Conservation (phyloP, 2,329 filamentous ascomycete genomes). For the Penicillium paneum region DNA sequence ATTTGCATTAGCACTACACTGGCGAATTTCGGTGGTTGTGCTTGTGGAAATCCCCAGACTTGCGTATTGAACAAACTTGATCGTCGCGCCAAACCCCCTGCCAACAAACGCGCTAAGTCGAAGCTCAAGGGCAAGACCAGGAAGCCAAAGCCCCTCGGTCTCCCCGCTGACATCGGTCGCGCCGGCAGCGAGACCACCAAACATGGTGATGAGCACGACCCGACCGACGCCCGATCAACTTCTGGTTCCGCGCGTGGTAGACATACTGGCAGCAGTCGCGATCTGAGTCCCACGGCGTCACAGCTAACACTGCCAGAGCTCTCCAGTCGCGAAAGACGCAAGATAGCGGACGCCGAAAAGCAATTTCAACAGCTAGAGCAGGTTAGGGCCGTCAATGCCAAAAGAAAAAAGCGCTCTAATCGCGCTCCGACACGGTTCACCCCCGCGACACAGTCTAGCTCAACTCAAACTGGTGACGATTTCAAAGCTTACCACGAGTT, state of each 20-base stretch:
- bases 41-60: slow-evolving; percentile 39
- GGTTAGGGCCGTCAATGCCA: slow-evolving; percentile 41
- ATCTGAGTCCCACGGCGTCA: slow-evolving; percentile 55
- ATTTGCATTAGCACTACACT: slow-evolving; percentile 48
- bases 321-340: slow-evolving; percentile 61
- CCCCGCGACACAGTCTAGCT: slow-evolving; percentile 36
- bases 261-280: slow-evolving; percentile 58
- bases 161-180: slow-evolving; percentile 53
- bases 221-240: slow-evolving; percentile 55
- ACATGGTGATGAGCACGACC: slow-evolving; percentile 54
- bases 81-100: slow-evolving; percentile 30
- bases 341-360: slow-evolving; percentile 61
- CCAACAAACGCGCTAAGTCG: slow-evolving; percentile 28
- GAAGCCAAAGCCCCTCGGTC: slow-evolving; percentile 39
- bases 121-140: slow-evolving; percentile 45
- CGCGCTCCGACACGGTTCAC: slow-evolving; percentile 54
- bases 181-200: slow-evolving; percentile 58
- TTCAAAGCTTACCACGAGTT: slow-evolving; percentile 32
- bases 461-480: slow-evolving; percentile 34
- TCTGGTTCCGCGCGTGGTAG: slow-evolving; percentile 54
- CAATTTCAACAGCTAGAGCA: slow-evolving; percentile 61
- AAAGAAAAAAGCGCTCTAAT: slow-evolving; percentile 57
- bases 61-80: slow-evolving; percentile 46
- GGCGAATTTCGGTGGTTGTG: slow-evolving; percentile 50
- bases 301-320: slow-evolving; percentile 49